Evolutionary conservation across 2,329 filamentous ascomycete species (phyloP).

Genomic region (Fusarium verticillioides): DNA sequence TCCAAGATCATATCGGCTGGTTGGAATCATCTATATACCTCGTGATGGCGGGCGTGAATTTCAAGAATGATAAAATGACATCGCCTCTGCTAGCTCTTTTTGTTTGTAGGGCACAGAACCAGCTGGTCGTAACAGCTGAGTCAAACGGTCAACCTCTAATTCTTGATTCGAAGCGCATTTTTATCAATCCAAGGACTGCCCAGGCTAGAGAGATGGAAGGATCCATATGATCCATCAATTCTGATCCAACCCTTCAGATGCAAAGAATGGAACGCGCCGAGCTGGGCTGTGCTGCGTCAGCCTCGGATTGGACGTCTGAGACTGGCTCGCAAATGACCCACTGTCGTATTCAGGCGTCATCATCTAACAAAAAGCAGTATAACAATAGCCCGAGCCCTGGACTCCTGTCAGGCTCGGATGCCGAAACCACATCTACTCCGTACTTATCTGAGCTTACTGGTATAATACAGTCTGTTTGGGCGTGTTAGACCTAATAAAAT

Average conservation of each 20-base stretch:
- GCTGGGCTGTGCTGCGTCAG: constrained; percentile 31
- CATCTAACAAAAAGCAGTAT: constrained; percentile 15
- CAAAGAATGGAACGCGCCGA: constrained; percentile 34
- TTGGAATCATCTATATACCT: not conserved
- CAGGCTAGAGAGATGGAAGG: not conserved
- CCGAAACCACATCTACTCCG: not conserved
- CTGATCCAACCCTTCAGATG: constrained; percentile 27
- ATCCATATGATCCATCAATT: constrained; percentile 24
- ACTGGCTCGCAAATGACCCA: constrained; percentile 26
- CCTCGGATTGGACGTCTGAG: constrained; percentile 27
- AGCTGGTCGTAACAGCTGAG: not conserved
- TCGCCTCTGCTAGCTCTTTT: not conserved
- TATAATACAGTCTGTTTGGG: not conserved
- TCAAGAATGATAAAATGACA: not conserved
- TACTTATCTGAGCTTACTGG: not conserved
- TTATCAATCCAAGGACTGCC: not conserved
- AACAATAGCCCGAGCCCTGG: not conserved
- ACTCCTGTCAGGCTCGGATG: not conserved
- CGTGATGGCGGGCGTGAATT: not conserved
- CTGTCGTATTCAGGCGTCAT: constrained; percentile 21
- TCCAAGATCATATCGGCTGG: not conserved
- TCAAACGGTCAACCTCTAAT: not conserved
- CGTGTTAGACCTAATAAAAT: not conserved
- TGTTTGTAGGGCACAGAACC: not conserved
- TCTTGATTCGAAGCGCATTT: not conserved